A percentile compares a stretch with the other conserved stretches of the same genome.
phyloP scores from a whole-genome alignment of 2,329 filamentous ascomycete genomes.

The Colletotrichum kahawae region DNA sequence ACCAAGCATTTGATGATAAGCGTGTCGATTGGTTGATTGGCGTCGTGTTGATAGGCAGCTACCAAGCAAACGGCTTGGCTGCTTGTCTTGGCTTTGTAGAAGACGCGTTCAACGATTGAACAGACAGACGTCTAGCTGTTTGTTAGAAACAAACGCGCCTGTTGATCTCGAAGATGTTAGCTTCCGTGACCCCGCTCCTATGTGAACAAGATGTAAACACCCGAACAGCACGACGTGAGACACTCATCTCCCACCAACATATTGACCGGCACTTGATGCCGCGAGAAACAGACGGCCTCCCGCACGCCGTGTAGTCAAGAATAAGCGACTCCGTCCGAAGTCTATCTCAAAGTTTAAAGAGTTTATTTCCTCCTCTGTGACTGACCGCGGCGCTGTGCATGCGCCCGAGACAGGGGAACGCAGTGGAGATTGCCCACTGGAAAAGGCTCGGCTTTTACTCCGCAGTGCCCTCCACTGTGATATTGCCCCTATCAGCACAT shows the following conservation, averaged over 20 bases:
- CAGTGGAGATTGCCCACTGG: background rate
- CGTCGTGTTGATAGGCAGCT: background rate
- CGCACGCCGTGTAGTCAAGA: background rate
- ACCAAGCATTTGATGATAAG: background rate
- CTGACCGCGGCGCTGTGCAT: background rate
- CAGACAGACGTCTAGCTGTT: background rate
- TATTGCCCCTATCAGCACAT: background rate
- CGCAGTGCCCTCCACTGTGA: background rate
- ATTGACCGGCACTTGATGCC: background rate
- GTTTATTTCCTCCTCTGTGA: background rate
- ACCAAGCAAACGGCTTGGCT: constrained; percentile 4
- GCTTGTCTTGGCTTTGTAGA: background rate
- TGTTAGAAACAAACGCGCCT: no score
- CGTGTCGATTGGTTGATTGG: background rate
- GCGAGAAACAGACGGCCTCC: background rate
- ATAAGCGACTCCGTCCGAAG: constrained; percentile 11
- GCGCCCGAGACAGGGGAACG: background rate
- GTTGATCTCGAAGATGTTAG: background rate
- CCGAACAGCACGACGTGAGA: background rate
- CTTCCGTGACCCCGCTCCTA: background rate
- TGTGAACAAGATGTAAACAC: background rate
- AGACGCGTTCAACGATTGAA: background rate
- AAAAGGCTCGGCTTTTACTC: background rate
- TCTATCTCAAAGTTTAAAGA: constrained; percentile 19
- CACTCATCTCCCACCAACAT: background rate